phyloP scores from a whole-genome alignment of 2,329 filamentous ascomycete species.

The Didymella lethalis region DNA sequence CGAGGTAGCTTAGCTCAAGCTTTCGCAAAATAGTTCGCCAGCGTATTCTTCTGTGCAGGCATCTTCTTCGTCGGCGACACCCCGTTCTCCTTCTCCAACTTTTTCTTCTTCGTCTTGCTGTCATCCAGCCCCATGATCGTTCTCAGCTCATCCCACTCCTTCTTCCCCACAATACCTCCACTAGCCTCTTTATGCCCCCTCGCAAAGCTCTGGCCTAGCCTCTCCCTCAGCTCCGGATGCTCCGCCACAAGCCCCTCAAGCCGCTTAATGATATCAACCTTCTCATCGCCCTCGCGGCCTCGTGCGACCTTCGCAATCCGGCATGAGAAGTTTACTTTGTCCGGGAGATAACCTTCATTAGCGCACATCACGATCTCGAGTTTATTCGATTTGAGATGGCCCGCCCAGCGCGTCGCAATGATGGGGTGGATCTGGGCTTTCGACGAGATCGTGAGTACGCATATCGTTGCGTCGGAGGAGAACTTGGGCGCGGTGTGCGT shows the following conservation, averaged over 20 bases:
- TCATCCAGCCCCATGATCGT: slow-evolving; percentile 65
- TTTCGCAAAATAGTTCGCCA: slow-evolving; percentile 45
- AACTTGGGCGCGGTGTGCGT: slow-evolving; percentile 70
- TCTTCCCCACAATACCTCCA: slow-evolving; percentile 67
- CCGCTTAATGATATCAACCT: slow-evolving; percentile 69
- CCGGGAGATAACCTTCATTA: slow-evolving; percentile 70
- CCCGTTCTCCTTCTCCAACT: slow-evolving; percentile 12
- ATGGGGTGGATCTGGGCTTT: slow-evolving; percentile 70
- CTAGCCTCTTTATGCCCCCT: slow-evolving; percentile 73
- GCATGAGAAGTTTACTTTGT: slow-evolving; percentile 72
- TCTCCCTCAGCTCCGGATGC: slow-evolving; percentile 51
- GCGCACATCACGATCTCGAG: slow-evolving; percentile 72
- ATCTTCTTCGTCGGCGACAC: slow-evolving; percentile 47
- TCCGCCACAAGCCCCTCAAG: slow-evolving; percentile 61
- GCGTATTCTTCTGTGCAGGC: slow-evolving; percentile 43
- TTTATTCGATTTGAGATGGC: slow-evolving; percentile 64
- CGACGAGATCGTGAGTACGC: slow-evolving; percentile 68
- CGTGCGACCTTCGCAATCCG: slow-evolving; percentile 66
- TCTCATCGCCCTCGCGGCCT: slow-evolving; percentile 56
- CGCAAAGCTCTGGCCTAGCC: slow-evolving; percentile 70
- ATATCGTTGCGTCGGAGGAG: slow-evolving; percentile 67
- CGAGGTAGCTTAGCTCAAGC: slow-evolving; percentile 1
- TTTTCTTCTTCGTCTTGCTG: slow-evolving; percentile 54
- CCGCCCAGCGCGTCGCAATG: slow-evolving; percentile 72
- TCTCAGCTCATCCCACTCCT: slow-evolving; percentile 72